These are phyloP conservation scores for Fusarium neocosmosporiellum DNA, from an alignment of 2,329 filamentous ascomycete species.

Conservation along the genomic window DNA sequence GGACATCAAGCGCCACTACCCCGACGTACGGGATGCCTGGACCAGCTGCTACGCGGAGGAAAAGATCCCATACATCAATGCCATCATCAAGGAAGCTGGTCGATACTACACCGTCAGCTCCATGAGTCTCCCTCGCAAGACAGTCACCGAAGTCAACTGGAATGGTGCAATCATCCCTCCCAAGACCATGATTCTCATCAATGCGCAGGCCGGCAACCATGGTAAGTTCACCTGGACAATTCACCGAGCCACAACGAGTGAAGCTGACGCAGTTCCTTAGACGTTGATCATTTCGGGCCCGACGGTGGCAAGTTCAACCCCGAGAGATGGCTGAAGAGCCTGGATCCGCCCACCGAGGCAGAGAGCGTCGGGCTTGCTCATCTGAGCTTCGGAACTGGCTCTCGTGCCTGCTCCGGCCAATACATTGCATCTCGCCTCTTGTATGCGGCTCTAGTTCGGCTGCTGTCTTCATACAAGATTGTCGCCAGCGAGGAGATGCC, in stretches of 20 bases:
- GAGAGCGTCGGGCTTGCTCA: slow-evolving; percentile 50
- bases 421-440: slow-evolving; percentile 62
- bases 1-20: slow-evolving; percentile 62
- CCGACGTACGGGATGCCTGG: slow-evolving; percentile 60
- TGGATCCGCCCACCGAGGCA: slow-evolving; percentile 49
- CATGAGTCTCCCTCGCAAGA: slow-evolving; percentile 64
- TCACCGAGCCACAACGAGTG: background rate
- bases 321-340: slow-evolving; percentile 57
- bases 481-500: slow-evolving; percentile 60
- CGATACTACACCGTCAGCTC: slow-evolving; percentile 65
- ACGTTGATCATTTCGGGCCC: slow-evolving; percentile 60
- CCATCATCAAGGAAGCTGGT: slow-evolving; percentile 63
- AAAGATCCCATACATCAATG: slow-evolving; percentile 59
- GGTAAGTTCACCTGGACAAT: slow-evolving; percentile 45
- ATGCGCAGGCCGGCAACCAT: slow-evolving; percentile 66
- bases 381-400: slow-evolving; percentile 63
- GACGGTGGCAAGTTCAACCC: slow-evolving; percentile 60
- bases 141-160: slow-evolving; percentile 61
- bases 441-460: slow-evolving; percentile 60
- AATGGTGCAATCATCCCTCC: slow-evolving; percentile 62
- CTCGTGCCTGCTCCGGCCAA: slow-evolving; percentile 63
- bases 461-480: slow-evolving; percentile 61
- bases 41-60: slow-evolving; percentile 56
- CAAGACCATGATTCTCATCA: slow-evolving; percentile 66
- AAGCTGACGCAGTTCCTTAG: slow-evolving; percentile 43